Percentiles rank a stretch among this genome's conserved stretches.
These are phyloP conservation scores for Alternaria sp. DNA, from an alignment of 2,329 filamentous ascomycete species.

Conservation along the genomic window DNA sequence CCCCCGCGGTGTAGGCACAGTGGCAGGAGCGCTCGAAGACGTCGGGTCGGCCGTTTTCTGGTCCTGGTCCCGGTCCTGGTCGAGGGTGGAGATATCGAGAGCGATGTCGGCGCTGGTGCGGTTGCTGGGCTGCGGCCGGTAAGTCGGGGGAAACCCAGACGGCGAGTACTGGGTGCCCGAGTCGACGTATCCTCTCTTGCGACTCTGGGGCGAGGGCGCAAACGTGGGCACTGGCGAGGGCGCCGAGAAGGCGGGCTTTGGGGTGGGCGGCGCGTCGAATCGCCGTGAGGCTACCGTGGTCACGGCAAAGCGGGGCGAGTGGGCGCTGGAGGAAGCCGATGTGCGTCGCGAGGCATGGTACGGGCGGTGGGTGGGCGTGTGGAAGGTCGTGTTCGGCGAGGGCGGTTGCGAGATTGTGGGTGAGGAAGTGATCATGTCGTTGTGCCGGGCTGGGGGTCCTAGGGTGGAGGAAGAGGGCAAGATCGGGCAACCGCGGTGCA, in stretches of 20 bases:
- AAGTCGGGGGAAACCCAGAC: conserved; percentile 54
- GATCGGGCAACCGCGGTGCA: conserved; percentile 4
- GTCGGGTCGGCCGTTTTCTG: conserved; percentile 7
- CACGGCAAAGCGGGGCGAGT: conserved; percentile 45
- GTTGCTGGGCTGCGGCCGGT: conserved; percentile 25
- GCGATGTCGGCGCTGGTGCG: not conserved
- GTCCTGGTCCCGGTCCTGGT: not conserved
- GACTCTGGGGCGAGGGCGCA: conserved; percentile 32
- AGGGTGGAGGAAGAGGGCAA: conserved; percentile 7
- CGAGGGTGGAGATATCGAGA: not conserved
- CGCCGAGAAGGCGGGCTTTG: conserved; percentile 25
- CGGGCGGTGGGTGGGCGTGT: conserved; percentile 35
- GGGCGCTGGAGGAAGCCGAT: conserved; percentile 36
- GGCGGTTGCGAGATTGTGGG: conserved; percentile 47
- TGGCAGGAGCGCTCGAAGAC: conserved; percentile 20
- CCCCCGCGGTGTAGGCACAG: conserved; percentile 34
- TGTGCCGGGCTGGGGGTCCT: conserved; percentile 8
- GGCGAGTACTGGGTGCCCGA: conserved; percentile 63
- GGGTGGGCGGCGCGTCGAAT: conserved; percentile 34
- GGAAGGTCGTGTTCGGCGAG: conserved; percentile 45
- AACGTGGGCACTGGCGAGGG: conserved; percentile 33
- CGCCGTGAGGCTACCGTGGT: conserved; percentile 34
- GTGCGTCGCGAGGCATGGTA: conserved; percentile 45
- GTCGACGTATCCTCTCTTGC: conserved; percentile 53
- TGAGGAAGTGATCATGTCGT: conserved; percentile 46